Evolutionary conservation across 345 rosid species (phyloP).

Genomic region (Camelina hispida): DNA sequence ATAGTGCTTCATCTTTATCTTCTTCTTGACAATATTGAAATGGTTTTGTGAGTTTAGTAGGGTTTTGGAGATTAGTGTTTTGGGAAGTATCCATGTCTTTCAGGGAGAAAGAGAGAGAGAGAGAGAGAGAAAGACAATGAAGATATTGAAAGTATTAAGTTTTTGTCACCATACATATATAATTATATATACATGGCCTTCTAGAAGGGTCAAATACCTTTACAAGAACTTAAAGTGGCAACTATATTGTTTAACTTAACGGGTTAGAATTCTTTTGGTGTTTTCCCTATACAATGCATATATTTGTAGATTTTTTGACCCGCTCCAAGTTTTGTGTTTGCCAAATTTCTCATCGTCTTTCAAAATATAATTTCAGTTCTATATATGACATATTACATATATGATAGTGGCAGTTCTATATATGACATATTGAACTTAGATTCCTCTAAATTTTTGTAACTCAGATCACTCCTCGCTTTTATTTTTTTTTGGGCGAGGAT

Average conservation of each 20-base stretch:
- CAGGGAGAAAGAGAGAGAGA: slow-evolving; percentile 11
- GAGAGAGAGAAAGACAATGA: slow-evolving; percentile 14
- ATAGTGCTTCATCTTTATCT: slow-evolving; percentile 50
- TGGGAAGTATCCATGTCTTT: slow-evolving; percentile 35
- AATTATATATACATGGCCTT: slow-evolving; percentile 32
- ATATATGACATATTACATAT: background rate
- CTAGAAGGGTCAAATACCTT: slow-evolving; percentile 20
- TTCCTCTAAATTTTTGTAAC: too few relatives aligned
- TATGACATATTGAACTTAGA: too few relatives aligned
- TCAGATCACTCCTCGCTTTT: too few relatives aligned
- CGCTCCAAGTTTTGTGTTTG: background rate
- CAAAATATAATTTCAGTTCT: background rate
- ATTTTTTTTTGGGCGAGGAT: too few relatives aligned
- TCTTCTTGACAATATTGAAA: slow-evolving; percentile 7
- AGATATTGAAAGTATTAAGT: slow-evolving; percentile 7
- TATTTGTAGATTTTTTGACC: slow-evolving; percentile 23
- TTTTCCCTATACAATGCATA: background rate
- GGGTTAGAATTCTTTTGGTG: background rate
- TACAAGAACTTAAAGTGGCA: slow-evolving; percentile 7
- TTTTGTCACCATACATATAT: slow-evolving; percentile 31
- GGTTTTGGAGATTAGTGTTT: slow-evolving; percentile 30
- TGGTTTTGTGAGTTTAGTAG: slow-evolving; percentile 34
- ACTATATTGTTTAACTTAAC: slow-evolving; percentile 19
- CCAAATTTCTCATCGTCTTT: slow-evolving; percentile 5
- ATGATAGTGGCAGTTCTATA: too few relatives aligned